Percentiles rank a stretch among this genome's conserved stretches.
Conservation (phyloP, 2,329 filamentous ascomycete species). For the Neonectria faginata region DNA sequence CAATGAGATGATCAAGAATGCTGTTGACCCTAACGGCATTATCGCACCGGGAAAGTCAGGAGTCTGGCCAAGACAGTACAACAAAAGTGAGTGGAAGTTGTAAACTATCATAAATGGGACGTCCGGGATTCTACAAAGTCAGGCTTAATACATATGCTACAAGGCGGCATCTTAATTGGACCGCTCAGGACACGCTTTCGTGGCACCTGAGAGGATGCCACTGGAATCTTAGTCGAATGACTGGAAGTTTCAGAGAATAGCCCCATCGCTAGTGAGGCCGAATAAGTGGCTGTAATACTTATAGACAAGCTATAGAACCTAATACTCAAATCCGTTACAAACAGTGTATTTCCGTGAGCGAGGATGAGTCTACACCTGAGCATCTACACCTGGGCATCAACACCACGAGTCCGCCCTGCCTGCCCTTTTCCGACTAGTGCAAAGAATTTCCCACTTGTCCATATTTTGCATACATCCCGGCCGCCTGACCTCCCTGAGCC, state of each 20-base stretch:
- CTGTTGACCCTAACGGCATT: slow-evolving; percentile 56
- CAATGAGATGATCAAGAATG: slow-evolving; percentile 58
- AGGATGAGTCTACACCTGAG: too few species aligned
- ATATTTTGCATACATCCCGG: background rate
- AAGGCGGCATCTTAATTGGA: background rate
- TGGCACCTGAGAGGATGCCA: too few species aligned
- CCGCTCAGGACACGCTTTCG: background rate
- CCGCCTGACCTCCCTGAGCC: background rate
- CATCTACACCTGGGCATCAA: too few species aligned
- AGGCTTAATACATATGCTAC: background rate
- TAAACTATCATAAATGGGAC: background rate
- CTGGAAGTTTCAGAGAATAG: too few species aligned
- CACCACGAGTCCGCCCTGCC: too few species aligned
- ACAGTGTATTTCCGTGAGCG: too few species aligned
- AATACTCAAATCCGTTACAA: too few species aligned
- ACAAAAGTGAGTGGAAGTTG: slow-evolving; percentile 3
- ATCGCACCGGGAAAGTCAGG: slow-evolving; percentile 52
- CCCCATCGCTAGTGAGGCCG: too few species aligned
- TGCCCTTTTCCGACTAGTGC: background rate
- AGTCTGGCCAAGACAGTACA: slow-evolving; percentile 49
- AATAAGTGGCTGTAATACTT: too few species aligned
- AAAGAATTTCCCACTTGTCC: too few species aligned
- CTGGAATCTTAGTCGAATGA: too few species aligned
- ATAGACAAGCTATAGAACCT: too few species aligned
- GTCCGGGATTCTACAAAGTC: background rate